Evolutionary conservation across 129 eudicot species (phyloP).

Genomic region (Artemisia tridentata): DNA sequence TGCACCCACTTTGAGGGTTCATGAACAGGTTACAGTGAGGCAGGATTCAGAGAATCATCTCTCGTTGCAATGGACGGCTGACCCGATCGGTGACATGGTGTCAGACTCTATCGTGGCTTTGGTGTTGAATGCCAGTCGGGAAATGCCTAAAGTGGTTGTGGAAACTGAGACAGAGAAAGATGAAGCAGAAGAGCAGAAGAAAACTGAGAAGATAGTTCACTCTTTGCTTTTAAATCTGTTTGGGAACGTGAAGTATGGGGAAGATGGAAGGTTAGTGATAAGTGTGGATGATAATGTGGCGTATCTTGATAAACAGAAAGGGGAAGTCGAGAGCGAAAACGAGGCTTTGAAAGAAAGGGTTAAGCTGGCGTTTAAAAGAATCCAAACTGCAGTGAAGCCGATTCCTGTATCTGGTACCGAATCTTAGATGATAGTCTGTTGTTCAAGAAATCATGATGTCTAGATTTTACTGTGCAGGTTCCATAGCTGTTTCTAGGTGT

Average conservation of each 20-base stretch:
- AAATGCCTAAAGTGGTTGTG: conserved; percentile 75
- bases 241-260: conserved; percentile 80
- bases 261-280: conserved; percentile 65
- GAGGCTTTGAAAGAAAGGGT: conserved; percentile 83
- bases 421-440: conserved; percentile 13
- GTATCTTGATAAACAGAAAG: conserved; percentile 70
- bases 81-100: conserved; percentile 94
- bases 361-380: conserved; percentile 63
- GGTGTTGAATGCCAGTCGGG: conserved; percentile 76
- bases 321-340: conserved; percentile 83
- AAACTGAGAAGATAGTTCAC: conserved; percentile 61
- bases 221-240: conserved; percentile 81
- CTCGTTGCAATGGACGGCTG: conserved; percentile 84
- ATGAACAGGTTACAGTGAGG: conserved; percentile 71
- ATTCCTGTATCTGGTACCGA: conserved; percentile 48
- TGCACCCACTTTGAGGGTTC: conserved; percentile 63
- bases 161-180: conserved; percentile 51
- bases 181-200: conserved; percentile 68
- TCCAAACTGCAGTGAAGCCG: conserved; percentile 70
- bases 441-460: background rate
- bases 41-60: conserved; percentile 86
- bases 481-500: conserved; percentile 10
- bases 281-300: conserved; percentile 77
- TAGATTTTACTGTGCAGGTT: conserved; percentile 10
- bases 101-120: conserved; percentile 93